Conservation (phyloP, 495 filamentous ascomycete species). For the Filosporella fistucella region DNA sequence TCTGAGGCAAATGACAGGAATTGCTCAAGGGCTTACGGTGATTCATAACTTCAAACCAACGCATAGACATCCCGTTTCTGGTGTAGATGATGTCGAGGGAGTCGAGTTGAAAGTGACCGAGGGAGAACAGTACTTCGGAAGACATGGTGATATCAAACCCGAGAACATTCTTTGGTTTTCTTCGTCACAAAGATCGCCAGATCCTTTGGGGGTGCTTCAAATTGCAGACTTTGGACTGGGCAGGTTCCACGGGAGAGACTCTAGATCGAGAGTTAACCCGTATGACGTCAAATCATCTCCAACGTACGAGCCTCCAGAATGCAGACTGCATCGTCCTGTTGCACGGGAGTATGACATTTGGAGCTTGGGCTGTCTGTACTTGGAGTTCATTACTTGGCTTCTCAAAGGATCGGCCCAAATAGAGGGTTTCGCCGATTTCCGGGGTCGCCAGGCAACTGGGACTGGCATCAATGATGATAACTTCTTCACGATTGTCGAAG, state of each 20-base stretch:
- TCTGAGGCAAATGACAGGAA: slow-evolving; percentile 16
- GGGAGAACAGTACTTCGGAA: slow-evolving; percentile 12
- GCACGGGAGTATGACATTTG: slow-evolving; percentile 36
- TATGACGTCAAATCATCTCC: slow-evolving; percentile 14
- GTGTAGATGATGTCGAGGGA: too few species aligned
- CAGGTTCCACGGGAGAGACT: slow-evolving; percentile 15
- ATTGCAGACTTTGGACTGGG: slow-evolving; percentile 25
- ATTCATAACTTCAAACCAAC: slow-evolving; percentile 17
- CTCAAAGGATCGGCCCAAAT: slow-evolving; percentile 5
- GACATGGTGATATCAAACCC: slow-evolving; percentile 27
- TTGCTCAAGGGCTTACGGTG: slow-evolving; percentile 9
- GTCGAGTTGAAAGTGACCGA: slow-evolving; percentile 1
- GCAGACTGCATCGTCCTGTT: slow-evolving; percentile 13
- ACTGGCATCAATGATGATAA: slow-evolving; percentile 14
- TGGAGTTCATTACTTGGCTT: slow-evolving; percentile 33
- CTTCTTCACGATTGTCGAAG: slow-evolving; percentile 12
- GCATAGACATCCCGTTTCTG: background rate
- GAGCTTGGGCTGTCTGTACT: slow-evolving; percentile 39
- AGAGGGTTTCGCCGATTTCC: slow-evolving; percentile 10
- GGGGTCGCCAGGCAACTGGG: slow-evolving; percentile 2
- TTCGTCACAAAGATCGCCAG: background rate
- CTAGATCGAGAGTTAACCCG: slow-evolving; percentile 11
- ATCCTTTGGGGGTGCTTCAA: slow-evolving; percentile 12
- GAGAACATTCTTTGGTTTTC: slow-evolving; percentile 26
- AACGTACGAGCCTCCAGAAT: slow-evolving; percentile 37